phyloP scores from a whole-genome alignment of 352 stramenopile species.

The Phytopythium montanum region DNA sequence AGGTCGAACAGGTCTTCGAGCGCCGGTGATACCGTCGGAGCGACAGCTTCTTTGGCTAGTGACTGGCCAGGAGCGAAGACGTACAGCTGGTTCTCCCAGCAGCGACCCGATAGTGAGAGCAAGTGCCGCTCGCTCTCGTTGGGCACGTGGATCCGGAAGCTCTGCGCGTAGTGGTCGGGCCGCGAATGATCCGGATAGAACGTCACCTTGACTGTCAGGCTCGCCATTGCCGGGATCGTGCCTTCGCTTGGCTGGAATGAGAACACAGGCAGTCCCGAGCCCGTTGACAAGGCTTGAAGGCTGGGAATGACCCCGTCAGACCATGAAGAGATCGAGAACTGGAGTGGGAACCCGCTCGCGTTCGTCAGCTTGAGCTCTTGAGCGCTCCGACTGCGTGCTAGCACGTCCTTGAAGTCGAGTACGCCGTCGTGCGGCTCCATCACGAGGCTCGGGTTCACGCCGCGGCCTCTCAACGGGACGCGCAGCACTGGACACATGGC shows the following conservation, averaged over 20 bases:
- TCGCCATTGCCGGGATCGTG: constrained; percentile 53
- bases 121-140: constrained; percentile 73
- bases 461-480: constrained; percentile 51
- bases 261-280: constrained; percentile 42
- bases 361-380: constrained; percentile 60
- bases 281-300: constrained; percentile 3
- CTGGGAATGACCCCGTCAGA: neutral
- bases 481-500: constrained; percentile 22
- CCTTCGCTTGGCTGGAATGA: constrained; percentile 58
- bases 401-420: constrained; percentile 65
- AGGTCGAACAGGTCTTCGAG: constrained; percentile 74
- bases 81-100: constrained; percentile 81
- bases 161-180: constrained; percentile 46
- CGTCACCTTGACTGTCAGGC: constrained; percentile 45
- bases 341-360: constrained; percentile 59
- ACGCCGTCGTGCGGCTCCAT: constrained; percentile 58
- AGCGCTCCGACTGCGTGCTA: constrained; percentile 42
- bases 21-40: constrained; percentile 4
- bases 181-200: constrained; percentile 67
- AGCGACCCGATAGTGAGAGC: constrained; percentile 45
- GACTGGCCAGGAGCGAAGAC: constrained; percentile 33
- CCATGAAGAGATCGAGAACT: constrained; percentile 36
- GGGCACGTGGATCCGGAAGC: constrained; percentile 62
- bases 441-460: constrained; percentile 72
- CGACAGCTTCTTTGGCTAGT: constrained; percentile 10